Evolutionary conservation across 768 basidiomycete species (phyloP).

Genomic region (Trametes meyenii): DNA sequence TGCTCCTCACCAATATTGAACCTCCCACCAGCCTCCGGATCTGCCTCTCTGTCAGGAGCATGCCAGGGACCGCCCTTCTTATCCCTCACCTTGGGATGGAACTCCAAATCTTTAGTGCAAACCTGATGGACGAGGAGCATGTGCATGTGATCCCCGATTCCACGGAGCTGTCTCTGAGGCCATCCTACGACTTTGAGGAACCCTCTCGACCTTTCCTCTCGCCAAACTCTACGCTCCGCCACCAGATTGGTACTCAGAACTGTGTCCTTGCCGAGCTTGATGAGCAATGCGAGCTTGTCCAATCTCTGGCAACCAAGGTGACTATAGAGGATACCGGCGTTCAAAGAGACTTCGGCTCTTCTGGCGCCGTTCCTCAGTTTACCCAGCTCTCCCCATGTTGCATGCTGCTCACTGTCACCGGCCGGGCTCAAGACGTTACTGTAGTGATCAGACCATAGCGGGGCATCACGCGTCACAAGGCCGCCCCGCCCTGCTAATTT

Average conservation of each 20-base stretch:
- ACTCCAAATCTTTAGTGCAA: slow-evolving; percentile 27
- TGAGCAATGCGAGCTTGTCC: slow-evolving; percentile 23
- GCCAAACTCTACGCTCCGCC: background rate
- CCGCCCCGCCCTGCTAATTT: too few species aligned
- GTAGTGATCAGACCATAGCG: too few species aligned
- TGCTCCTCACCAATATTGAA: slow-evolving; percentile 28
- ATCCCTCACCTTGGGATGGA: slow-evolving; percentile 25
- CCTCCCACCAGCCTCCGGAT: slow-evolving; percentile 6
- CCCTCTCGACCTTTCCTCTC: background rate
- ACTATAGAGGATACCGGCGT: slow-evolving; percentile 17
- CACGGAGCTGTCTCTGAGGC: slow-evolving; percentile 13
- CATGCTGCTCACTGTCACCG: slow-evolving; percentile 36
- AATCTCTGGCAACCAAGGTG: slow-evolving; percentile 14
- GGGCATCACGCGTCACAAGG: too few species aligned
- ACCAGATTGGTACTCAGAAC: slow-evolving; percentile 24
- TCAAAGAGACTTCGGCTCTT: slow-evolving; percentile 12
- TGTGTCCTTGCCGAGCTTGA: slow-evolving; percentile 26
- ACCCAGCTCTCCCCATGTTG: slow-evolving; percentile 37
- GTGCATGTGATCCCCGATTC: slow-evolving; percentile 29
- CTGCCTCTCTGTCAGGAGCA: slow-evolving; percentile 32
- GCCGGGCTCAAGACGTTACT: slow-evolving; percentile 32
- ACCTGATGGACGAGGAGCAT: slow-evolving; percentile 23
- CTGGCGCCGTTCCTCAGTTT: slow-evolving; percentile 17
- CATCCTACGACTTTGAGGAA: background rate
- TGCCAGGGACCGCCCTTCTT: slow-evolving; percentile 27